Conservation (phyloP, 2,329 filamentous ascomycete species). For the Penicillium sp. region DNA sequence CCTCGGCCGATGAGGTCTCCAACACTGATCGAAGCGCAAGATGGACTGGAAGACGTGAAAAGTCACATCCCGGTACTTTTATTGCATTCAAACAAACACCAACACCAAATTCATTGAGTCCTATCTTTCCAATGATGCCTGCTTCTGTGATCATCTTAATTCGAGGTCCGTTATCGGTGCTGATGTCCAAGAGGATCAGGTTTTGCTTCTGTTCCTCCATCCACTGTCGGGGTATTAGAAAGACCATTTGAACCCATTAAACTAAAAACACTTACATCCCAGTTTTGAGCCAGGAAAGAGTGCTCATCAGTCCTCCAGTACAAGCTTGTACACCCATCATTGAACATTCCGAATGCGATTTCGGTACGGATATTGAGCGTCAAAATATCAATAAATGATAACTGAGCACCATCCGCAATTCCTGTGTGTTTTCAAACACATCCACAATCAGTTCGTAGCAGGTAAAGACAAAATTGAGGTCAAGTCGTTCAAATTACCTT, state of each 20-base stretch:
- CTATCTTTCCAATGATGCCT: slow-evolving; percentile 60
- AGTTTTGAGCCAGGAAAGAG: slow-evolving; percentile 55
- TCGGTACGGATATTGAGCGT: slow-evolving; percentile 57
- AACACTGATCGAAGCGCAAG: slow-evolving; percentile 55
- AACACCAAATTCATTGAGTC: slow-evolving; percentile 55
- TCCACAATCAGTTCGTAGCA: no score
- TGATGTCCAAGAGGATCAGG: slow-evolving; percentile 32
- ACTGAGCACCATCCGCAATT: slow-evolving; percentile 49
- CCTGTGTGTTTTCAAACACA: slow-evolving; percentile 13
- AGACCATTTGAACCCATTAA: not conserved
- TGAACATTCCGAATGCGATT: slow-evolving; percentile 54
- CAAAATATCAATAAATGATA: slow-evolving; percentile 49
- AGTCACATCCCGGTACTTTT: slow-evolving; percentile 50
- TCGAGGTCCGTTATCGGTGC: slow-evolving; percentile 31
- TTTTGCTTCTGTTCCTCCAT: slow-evolving; percentile 14
- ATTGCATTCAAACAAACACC: slow-evolving; percentile 59
- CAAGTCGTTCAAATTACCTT: not conserved
- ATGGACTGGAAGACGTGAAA: slow-evolving; percentile 53
- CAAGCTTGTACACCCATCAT: slow-evolving; percentile 55
- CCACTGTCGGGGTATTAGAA: not conserved
- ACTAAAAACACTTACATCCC: slow-evolving; percentile 41
- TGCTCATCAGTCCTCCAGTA: slow-evolving; percentile 42
- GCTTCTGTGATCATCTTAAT: slow-evolving; percentile 59
- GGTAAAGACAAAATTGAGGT: not conserved
- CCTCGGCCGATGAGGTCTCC: slow-evolving; percentile 46